These are phyloP conservation scores for Massariosphaeria phaeospora DNA, from an alignment of 495 filamentous ascomycete genomes.

Conservation along the genomic window DNA sequence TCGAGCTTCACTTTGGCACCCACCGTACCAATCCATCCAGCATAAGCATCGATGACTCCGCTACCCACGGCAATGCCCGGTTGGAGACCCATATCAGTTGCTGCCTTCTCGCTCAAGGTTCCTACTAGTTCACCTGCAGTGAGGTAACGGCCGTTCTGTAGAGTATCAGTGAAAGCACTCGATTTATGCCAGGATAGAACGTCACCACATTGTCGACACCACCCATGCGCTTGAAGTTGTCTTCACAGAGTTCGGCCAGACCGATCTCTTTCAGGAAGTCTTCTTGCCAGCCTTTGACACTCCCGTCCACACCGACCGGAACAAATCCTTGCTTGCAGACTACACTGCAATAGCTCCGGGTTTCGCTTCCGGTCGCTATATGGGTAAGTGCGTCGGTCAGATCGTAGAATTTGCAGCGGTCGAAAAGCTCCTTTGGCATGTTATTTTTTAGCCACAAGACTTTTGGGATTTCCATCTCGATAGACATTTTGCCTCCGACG, in stretches of 20 bases:
- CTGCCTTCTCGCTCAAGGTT: constrained; percentile 75
- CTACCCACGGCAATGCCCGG: constrained; percentile 87
- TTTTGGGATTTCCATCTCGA: constrained; percentile 99
- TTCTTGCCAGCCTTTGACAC: constrained; percentile 96
- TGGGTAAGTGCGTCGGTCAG: constrained; percentile 90
- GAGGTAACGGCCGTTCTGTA: constrained; percentile 80
- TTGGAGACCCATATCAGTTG: constrained; percentile 75
- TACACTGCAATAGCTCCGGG: constrained; percentile 83
- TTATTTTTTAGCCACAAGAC: constrained; percentile 96
- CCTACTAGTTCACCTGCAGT: constrained; percentile 90
- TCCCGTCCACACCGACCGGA: constrained; percentile 91
- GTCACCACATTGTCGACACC: constrained; percentile 89
- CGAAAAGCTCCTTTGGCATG: constrained; percentile 90
- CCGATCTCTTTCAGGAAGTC: constrained; percentile 86
- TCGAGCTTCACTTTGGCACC: constrained; percentile 80
- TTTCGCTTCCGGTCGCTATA: constrained; percentile 90
- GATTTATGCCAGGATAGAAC: constrained; percentile 14
- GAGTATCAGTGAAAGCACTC: constrained; percentile 31
- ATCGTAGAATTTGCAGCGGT: constrained; percentile 93
- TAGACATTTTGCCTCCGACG: constrained; percentile 93
- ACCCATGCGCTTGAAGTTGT: constrained; percentile 86
- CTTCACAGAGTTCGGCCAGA: constrained; percentile 70
- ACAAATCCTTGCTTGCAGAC: constrained; percentile 96
- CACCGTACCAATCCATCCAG: constrained; percentile 98
- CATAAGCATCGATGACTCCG: constrained; percentile 97